These are phyloP conservation scores for Tylopilus sp. DNA, from an alignment of 1,284 basidiomycete genomes.

Conservation along the genomic window DNA sequence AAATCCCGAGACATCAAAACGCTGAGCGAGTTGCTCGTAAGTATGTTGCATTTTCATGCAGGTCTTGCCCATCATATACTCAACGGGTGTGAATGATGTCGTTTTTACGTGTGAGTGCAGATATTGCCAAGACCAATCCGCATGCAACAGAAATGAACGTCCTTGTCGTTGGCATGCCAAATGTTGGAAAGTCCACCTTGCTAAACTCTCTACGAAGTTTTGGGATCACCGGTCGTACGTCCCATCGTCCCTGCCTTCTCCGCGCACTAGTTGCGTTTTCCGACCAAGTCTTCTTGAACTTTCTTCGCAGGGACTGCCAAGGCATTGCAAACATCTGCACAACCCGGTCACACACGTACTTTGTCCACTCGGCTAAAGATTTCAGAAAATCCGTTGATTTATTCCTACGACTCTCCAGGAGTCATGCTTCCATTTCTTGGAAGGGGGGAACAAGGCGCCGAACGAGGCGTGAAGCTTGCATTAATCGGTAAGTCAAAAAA, in stretches of 20 bases:
- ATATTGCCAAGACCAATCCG: slow-evolving; percentile 62
- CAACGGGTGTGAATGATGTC: neutral
- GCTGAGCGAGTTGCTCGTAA: slow-evolving; percentile 62
- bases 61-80: neutral
- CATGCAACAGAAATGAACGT: slow-evolving; percentile 76
- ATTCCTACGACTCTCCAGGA: slow-evolving; percentile 94
- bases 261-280: slow-evolving; percentile 1
- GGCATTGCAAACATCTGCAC: slow-evolving; percentile 83
- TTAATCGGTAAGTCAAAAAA: slow-evolving; percentile 68
- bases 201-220: slow-evolving; percentile 87
- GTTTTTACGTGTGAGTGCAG: slow-evolving; percentile 35
- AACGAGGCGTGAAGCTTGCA: slow-evolving; percentile 89
- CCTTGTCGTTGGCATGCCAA: slow-evolving; percentile 95
- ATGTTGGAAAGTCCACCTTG: slow-evolving; percentile 95
- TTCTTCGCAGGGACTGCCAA: slow-evolving; percentile 58
- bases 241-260: neutral
- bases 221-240: slow-evolving; percentile 81
- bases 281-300: neutral
- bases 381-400: slow-evolving; percentile 74
- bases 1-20: slow-evolving; percentile 57
- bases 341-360: slow-evolving; percentile 83
- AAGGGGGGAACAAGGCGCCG: slow-evolving; percentile 74
- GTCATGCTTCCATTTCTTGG: slow-evolving; percentile 98
- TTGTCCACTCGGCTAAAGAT: slow-evolving; percentile 82
- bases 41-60: slow-evolving; percentile 45